Percentiles rank a stretch among this genome's conserved stretches.
phyloP scores from a whole-genome alignment of 2,329 filamentous ascomycete species.

The Sordariomycetes sp. region DNA sequence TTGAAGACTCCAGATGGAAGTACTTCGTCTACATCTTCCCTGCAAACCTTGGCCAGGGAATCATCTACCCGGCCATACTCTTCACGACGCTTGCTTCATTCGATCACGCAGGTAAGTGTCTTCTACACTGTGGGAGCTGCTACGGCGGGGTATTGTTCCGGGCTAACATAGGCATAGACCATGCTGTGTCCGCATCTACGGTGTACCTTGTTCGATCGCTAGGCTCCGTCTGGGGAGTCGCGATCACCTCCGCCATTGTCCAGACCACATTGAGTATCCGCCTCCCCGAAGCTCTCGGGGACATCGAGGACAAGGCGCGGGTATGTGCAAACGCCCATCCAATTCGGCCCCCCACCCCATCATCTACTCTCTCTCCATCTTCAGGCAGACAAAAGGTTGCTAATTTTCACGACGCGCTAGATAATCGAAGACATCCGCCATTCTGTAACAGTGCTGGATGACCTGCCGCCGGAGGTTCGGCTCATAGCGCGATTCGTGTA shows the following conservation, averaged over 20 bases:
- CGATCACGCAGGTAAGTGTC: constrained; percentile 41
- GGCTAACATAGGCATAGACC: constrained; percentile 27
- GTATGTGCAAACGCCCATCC: constrained; percentile 25
- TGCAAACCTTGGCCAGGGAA: constrained; percentile 48
- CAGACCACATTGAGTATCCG: constrained; percentile 48
- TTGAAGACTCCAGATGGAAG: constrained; percentile 39
- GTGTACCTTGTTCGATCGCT: constrained; percentile 54
- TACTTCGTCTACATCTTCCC: constrained; percentile 48
- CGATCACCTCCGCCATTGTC: constrained; percentile 49
- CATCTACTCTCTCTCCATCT: background rate
- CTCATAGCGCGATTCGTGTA: constrained; percentile 46
- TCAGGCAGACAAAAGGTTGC: background rate
- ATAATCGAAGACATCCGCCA: constrained; percentile 52
- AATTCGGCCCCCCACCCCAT: background rate
- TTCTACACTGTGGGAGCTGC: background rate
- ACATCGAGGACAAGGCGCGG: constrained; percentile 45
- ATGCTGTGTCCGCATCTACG: constrained; percentile 51
- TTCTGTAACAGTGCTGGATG: constrained; percentile 43
- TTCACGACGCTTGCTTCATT: constrained; percentile 55
- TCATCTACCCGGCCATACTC: constrained; percentile 45
- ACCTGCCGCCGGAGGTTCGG: constrained; percentile 44
- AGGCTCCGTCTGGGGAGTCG: constrained; percentile 54
- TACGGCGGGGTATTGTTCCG: too few species aligned
- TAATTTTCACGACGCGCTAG: constrained; percentile 20
- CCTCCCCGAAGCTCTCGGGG: constrained; percentile 40